phyloP scores from a whole-genome alignment of 2,329 filamentous ascomycete genomes.

The Xylaria sp. region DNA sequence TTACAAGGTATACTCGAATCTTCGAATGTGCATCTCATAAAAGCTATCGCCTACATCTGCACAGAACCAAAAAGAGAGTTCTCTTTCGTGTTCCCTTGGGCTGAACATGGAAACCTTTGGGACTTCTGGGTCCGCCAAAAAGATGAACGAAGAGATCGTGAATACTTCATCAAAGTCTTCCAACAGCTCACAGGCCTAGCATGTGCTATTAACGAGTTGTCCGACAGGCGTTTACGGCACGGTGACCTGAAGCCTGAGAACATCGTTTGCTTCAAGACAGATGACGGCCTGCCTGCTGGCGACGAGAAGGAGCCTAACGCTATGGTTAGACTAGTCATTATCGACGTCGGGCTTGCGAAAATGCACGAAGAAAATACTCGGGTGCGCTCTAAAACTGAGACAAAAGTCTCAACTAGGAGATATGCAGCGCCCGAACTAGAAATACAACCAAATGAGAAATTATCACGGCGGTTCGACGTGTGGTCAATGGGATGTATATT shows the following conservation, averaged over 20 bases:
- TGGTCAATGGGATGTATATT: constrained; percentile 21
- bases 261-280: constrained; percentile 15
- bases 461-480: constrained; percentile 13
- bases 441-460: not conserved
- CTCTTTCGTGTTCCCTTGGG: constrained; percentile 19
- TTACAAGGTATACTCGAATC: not conserved
- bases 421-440: constrained; percentile 14
- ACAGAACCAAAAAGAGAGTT: not conserved
- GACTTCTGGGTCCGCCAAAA: constrained; percentile 14
- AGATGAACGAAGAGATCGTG: not conserved
- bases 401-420: constrained; percentile 16
- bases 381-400: not conserved
- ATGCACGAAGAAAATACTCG: not conserved
- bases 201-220: constrained; percentile 8
- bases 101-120: constrained; percentile 16
- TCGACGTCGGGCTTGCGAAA: constrained; percentile 14
- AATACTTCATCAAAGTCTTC: constrained; percentile 13
- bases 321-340: constrained; percentile 11
- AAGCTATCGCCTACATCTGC: constrained; percentile 13
- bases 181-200: constrained; percentile 12
- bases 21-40: constrained; percentile 10
- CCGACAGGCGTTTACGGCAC: not conserved
- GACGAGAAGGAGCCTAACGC: not conserved
- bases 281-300: not conserved
- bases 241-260: constrained; percentile 21